Evolutionary conservation across 2,329 filamentous ascomycete genomes (phyloP).

Genomic region (Penicillium paneum): DNA sequence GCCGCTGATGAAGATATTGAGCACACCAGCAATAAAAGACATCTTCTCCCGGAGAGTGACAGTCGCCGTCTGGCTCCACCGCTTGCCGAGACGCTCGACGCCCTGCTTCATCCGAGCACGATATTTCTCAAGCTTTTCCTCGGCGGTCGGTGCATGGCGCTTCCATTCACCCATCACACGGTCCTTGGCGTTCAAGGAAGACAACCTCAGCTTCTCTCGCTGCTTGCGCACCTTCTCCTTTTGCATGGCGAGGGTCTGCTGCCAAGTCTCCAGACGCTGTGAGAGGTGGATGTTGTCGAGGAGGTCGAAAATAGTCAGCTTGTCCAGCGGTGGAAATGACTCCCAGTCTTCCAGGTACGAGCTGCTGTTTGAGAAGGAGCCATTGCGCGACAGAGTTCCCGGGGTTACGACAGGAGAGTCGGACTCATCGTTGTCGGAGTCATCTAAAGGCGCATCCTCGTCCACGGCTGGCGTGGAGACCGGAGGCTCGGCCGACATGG

Average conservation of each 20-base stretch:
- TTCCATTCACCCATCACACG: constrained; percentile 92
- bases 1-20: constrained; percentile 96
- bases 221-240: constrained; percentile 81
- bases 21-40: constrained; percentile 90
- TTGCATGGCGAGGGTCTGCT: constrained; percentile 76
- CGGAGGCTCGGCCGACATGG: constrained; percentile 23
- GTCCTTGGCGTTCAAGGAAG: constrained; percentile 74
- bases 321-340: constrained; percentile 79
- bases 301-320: constrained; percentile 85
- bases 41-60: constrained; percentile 91
- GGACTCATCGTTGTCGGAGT: constrained; percentile 28
- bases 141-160: constrained; percentile 76
- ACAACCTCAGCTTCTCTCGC: constrained; percentile 73
- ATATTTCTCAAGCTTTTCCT: constrained; percentile 91
- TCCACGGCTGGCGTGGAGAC: constrained; percentile 26
- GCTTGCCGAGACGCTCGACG: constrained; percentile 79
- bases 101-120: constrained; percentile 79
- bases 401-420: constrained; percentile 31
- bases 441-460: constrained; percentile 28
- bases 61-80: constrained; percentile 85
- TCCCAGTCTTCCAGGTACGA: constrained; percentile 90
- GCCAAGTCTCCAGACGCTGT: constrained; percentile 85
- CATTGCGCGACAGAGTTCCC: constrained; percentile 63
- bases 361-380: constrained; percentile 78
- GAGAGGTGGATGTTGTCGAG: constrained; percentile 89